Evolutionary conservation across 169 alveolate species (phyloP).

Genomic region (Plasmodium cynomolgi): DNA sequence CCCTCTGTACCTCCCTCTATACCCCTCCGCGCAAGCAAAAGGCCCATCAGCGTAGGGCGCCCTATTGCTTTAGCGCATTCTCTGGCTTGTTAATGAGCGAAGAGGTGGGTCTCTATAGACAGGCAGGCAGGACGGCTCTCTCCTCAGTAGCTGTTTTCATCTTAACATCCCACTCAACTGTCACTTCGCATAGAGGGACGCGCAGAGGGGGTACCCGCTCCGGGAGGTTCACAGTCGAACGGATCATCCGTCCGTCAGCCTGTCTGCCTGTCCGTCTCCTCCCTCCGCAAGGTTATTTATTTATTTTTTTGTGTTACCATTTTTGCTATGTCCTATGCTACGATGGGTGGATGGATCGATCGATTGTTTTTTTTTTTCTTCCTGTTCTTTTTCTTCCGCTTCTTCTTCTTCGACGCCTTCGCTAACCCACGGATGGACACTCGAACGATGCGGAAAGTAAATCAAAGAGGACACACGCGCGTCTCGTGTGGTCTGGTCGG

Average conservation of each 20-base stretch:
- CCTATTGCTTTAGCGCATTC: not conserved
- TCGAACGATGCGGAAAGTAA: not conserved
- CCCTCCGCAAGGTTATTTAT: not conserved
- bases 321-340: not conserved
- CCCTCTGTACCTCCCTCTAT: not conserved
- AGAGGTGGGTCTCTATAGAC: not conserved
- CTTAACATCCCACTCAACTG: not conserved
- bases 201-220: not conserved
- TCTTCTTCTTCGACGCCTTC: not conserved
- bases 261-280: not conserved
- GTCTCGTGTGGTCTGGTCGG: no score
- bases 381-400: not conserved
- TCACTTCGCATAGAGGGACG: not conserved
- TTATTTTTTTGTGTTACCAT: conserved; percentile 1
- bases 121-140: no score
- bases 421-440: not conserved
- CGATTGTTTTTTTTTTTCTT: not conserved
- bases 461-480: not conserved
- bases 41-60: not conserved
- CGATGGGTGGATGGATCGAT: not conserved
- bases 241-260: not conserved
- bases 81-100: not conserved
- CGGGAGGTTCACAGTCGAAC: not conserved
- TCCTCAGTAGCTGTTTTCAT: not conserved
- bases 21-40: not conserved